Base-by-base conservation (phyloP, 2,329 filamentous ascomycete genomes). In the Ceratocystis smalleyi region DNA sequence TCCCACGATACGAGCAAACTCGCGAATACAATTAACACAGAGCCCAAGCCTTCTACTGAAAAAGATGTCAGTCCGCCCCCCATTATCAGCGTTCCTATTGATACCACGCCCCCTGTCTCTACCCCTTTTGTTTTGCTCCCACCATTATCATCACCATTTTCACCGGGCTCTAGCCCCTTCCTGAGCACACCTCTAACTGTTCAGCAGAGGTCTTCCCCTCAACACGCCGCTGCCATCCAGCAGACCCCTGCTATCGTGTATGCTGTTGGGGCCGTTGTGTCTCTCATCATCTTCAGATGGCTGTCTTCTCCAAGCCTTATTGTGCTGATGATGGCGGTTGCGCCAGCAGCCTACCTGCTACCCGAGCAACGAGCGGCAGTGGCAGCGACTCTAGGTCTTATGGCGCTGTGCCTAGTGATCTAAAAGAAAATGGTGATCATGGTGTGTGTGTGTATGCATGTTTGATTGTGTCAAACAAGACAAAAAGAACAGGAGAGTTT, bases 51-150 rank as follows among this genome's bases (percentile, higher is more conserved):
- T 59, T 43, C 54, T 24, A 51, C 27, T 32, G 59, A 62, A 57
- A 59, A 65, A 65, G 64, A 65, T 54, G 64, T 65, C 59, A 65
- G 64, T 65, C 15, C 57, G 24, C 59, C 64, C 64, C 64, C 27
- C 32, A 47, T 35, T 35, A 57, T 19, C 24, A 43, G 17, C 10
- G 15, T 27, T 51, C 62, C 40, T 32, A 10, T 30, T n/a, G 22
- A 27, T 8, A 54, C 59, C 47, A 35, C 43, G n/a, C 5, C 32
- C 47, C 59, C 27, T 55, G 32, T 47, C 22, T 61, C 57, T 54
- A 12, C 30, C 5, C 43, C 63, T 64, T 27, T 27, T 64, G 54
- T 60, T 30, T 59, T 49, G 0, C 15, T 30, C 49, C 51, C 15
- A 27, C 17, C 47, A 59, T 51, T 30, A 30, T 32, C 51, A 32